Evolutionary conservation across 331 rosid species (phyloP), one percentile per base, ranked within the genome.

Genomic region (Pyrus hybrid): DNA sequence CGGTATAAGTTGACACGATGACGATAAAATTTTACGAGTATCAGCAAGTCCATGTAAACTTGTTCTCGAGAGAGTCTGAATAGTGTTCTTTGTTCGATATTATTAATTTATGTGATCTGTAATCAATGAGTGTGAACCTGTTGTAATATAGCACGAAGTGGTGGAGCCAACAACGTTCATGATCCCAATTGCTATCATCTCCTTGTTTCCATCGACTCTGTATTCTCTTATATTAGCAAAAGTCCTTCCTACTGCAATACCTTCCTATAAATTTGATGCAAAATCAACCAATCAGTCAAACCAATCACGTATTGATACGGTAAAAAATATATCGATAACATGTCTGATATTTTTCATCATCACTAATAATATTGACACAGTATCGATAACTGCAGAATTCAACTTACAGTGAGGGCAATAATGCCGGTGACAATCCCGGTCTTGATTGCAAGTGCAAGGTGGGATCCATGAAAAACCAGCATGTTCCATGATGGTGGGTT

Each of bases 231-330:
- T 51, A 18, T 86, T 64, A 41, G 99, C 97, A 86, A 91, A 94
- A 32, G 99, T 94, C 54, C 97, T 90, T 73, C 97, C 99, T 4
- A 94, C 97, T 30, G 99, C 99, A 81, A 94, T 92, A 25, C 95
- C 97, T 84, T 94, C 97, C 97, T 94, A 86, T 72, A 30, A 22
- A 33, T 67, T 68, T 67, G 56, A 30, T 53, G 17, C 63, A 72
- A 49, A 63, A 1, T 10, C 13, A 7, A 5, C 64, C 25, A 9
- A 63, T 64, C n/a, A 28, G 63, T 63, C 60, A 61, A 26, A 13
- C 68, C 16, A 33, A 20, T 6, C 71, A 21, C 9, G 23, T 41
- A 41, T 41, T 3, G 14, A 41, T 41, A 41, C 29, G 0, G 28
- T 51, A 51, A 51, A 47, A 51, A 51, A 3, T 51, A 18, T 51